Evolutionary conservation across 1,284 basidiomycete species (phyloP).

Genomic region (Ganoderma resinaceum): DNA sequence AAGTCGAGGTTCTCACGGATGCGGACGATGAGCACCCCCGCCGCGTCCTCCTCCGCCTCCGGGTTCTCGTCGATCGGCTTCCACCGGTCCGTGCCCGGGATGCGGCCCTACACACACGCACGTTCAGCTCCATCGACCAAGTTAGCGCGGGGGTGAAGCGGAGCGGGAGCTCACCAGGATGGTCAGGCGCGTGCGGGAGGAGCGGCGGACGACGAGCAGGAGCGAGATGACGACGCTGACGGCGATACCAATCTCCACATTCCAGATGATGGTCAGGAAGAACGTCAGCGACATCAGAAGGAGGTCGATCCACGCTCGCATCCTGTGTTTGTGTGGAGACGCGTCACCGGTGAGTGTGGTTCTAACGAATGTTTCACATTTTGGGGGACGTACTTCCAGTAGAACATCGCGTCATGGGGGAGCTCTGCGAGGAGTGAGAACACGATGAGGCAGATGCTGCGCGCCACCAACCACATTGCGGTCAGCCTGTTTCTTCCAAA

Average conservation of each 20-base stretch:
- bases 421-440: constrained; percentile 86
- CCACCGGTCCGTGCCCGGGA: constrained; percentile 86
- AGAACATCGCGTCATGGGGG: constrained; percentile 86
- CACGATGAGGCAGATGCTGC: constrained; percentile 82
- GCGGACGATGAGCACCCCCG: constrained; percentile 82
- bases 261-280: constrained; percentile 74
- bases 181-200: constrained; percentile 78
- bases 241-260: constrained; percentile 86
- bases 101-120: constrained; percentile 61
- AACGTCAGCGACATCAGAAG: constrained; percentile 87
- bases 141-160: neutral
- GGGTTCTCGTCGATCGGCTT: constrained; percentile 82
- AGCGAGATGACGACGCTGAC: constrained; percentile 84
- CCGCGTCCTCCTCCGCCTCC: constrained; percentile 77
- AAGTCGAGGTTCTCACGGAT: constrained; percentile 87
- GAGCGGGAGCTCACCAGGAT: constrained; percentile 56
- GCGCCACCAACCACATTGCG: constrained; percentile 1
- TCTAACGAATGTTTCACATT: neutral
- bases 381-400: constrained; percentile 68
- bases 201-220: constrained; percentile 86
- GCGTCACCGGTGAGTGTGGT: neutral
- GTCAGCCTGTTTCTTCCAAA: neutral
- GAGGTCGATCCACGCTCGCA: constrained; percentile 89
- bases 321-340: constrained; percentile 50
- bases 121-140: neutral